phyloP scores from a whole-genome alignment of 176 grass and related monocot genomes.

The Pontederia crassipes region DNA sequence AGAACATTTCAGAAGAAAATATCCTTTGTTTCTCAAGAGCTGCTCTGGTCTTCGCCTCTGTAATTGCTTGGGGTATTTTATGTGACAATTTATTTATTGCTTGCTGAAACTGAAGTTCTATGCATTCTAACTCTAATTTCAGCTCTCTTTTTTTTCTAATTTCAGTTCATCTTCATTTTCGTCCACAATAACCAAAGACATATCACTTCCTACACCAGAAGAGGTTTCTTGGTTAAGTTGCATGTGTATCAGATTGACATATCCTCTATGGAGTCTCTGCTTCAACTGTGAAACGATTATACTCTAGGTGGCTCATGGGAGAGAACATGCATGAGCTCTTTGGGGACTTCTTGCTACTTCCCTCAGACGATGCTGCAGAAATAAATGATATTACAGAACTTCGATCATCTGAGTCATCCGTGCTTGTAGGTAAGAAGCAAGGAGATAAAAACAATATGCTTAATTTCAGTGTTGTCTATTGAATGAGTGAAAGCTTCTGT shows the following conservation, averaged over 20 bases:
- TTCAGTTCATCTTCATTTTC: conserved; percentile 11
- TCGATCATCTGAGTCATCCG: background rate
- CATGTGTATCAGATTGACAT: background rate
- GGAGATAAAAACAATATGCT: background rate
- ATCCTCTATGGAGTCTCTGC: background rate
- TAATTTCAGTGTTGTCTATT: background rate
- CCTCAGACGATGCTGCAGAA: background rate
- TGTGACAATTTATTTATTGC: conserved; percentile 1
- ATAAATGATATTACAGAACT: conserved; percentile 9
- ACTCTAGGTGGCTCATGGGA: background rate
- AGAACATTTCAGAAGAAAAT: too few species aligned
- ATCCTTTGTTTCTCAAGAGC: background rate
- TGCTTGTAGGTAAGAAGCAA: background rate
- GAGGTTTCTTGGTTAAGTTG: background rate
- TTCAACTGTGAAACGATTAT: background rate
- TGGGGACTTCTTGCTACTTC: conserved; percentile 17
- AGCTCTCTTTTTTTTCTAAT: too few species aligned
- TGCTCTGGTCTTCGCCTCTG: background rate
- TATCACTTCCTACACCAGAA: background rate
- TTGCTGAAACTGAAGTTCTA: conserved; percentile 3
- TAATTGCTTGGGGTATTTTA: background rate
- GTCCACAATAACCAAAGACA: conserved; percentile 2
- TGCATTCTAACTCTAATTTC: background rate
- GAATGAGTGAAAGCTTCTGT: background rate
- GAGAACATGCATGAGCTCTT: conserved; percentile 5